Evolutionary conservation across 169 alveolate genomes (phyloP).

Genomic region (Pseudocohnilembus persalinus): DNA sequence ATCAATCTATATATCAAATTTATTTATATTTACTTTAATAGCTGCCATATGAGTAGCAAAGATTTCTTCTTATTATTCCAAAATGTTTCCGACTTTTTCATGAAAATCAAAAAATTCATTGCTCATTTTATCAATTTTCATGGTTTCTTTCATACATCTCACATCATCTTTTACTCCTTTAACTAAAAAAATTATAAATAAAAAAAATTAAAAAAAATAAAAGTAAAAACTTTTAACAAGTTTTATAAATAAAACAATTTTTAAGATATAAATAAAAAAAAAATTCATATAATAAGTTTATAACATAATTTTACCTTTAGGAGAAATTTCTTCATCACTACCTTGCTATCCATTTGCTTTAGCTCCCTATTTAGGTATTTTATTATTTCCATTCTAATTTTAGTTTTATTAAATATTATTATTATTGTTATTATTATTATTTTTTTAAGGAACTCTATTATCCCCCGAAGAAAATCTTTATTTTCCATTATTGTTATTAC

Average conservation of each 20-base stretch:
- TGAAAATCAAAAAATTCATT: slow-evolving; percentile 63
- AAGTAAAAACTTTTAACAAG: too few species aligned
- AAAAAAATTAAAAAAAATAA: too few species aligned
- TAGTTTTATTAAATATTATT: not conserved
- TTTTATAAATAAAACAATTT: too few species aligned
- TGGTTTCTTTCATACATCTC: slow-evolving; percentile 51
- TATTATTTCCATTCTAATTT: not conserved
- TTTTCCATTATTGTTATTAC: not conserved
- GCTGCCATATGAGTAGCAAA: slow-evolving; percentile 71
- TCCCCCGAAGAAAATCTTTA: not conserved
- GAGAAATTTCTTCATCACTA: too few species aligned
- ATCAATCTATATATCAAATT: not conserved
- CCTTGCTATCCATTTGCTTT: not conserved
- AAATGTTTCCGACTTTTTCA: slow-evolving; percentile 68
- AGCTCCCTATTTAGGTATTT: not conserved
- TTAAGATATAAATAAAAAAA: too few species aligned
- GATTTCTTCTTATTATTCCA: slow-evolving; percentile 75
- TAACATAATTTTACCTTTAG: too few species aligned
- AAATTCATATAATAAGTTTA: too few species aligned
- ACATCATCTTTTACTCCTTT: slow-evolving; percentile 47
- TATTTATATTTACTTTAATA: slow-evolving; percentile 42
- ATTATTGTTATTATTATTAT: too few species aligned
- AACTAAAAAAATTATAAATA: not conserved
- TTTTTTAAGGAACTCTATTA: too few species aligned
- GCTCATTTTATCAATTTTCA: slow-evolving; percentile 35